These are phyloP conservation scores for Leptographium procerum DNA, from an alignment of 2,329 filamentous ascomycete genomes.

Conservation along the genomic window DNA sequence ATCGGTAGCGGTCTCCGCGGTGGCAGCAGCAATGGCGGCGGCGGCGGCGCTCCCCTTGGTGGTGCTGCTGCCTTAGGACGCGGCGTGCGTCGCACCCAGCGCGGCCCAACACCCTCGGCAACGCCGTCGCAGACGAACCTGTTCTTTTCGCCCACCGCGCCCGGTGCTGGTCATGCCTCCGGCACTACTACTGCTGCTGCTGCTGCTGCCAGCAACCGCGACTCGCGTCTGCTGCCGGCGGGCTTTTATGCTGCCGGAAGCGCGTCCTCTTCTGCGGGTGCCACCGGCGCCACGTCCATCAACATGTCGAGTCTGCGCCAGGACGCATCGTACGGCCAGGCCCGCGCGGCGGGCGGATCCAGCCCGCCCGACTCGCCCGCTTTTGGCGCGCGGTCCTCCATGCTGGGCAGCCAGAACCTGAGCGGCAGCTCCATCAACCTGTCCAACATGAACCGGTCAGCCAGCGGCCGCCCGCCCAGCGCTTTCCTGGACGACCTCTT, in stretches of 20 bases:
- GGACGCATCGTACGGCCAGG: conserved; percentile 43
- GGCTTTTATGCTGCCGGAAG: conserved; percentile 74
- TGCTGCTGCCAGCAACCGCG: conserved; percentile 40
- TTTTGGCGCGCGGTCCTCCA: conserved; percentile 27
- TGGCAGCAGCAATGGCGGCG: conserved; percentile 9
- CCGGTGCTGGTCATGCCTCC: conserved; percentile 35
- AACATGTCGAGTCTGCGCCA: conserved; percentile 43
- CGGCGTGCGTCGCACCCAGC: conserved; percentile 37
- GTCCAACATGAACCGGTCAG: conserved; percentile 42
- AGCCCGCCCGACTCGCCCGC: conserved; percentile 52
- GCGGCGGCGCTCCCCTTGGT: conserved; percentile 17
- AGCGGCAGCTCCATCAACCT: conserved; percentile 55
- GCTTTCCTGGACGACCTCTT: conserved; percentile 85
- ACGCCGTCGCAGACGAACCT: conserved; percentile 58
- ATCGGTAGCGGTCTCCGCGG: conserved; percentile 19
- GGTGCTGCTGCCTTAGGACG: conserved; percentile 22
- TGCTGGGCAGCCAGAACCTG: conserved; percentile 27
- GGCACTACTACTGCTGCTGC: conserved; percentile 19
- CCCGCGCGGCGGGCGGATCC: conserved; percentile 37
- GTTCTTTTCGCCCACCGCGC: conserved; percentile 92
- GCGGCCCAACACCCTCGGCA: conserved; percentile 39
- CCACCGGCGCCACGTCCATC: conserved; percentile 35
- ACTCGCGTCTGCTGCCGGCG: conserved; percentile 73
- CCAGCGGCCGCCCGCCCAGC: conserved; percentile 67
- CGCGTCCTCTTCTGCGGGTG: conserved; percentile 32